A percentile compares a stretch with the other conserved stretches of the same genome.
phyloP scores from a whole-genome alignment of 2,329 filamentous ascomycete genomes.

The Venturiaceae sp. region DNA sequence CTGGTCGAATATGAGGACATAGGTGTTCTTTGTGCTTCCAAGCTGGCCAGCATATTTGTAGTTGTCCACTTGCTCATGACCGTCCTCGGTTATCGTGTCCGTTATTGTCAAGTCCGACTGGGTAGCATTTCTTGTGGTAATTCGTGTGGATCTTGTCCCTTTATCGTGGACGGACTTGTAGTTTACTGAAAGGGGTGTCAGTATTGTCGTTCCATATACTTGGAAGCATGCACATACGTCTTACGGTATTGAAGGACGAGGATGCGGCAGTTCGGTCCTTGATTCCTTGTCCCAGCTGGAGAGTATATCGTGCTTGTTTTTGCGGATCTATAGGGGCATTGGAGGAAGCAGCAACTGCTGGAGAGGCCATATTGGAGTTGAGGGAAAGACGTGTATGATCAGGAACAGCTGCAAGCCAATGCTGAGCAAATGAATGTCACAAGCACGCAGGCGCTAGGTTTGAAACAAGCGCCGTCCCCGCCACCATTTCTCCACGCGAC shows the following conservation, averaged over 20 bases:
- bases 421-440: neutral
- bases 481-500: too few species aligned
- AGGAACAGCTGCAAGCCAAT: too few species aligned
- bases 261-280: slow-evolving; percentile 14
- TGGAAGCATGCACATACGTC: slow-evolving; percentile 17
- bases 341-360: slow-evolving; percentile 20
- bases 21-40: slow-evolving; percentile 22
- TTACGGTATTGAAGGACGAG: slow-evolving; percentile 20
- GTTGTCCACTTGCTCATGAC: slow-evolving; percentile 13
- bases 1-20: slow-evolving; percentile 64
- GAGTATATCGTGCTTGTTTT: slow-evolving; percentile 27
- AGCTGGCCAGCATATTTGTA: slow-evolving; percentile 31
- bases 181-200: slow-evolving; percentile 24
- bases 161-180: slow-evolving; percentile 30
- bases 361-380: slow-evolving; percentile 22
- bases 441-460: too few species aligned
- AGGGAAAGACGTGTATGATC: neutral
- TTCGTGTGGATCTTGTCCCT: slow-evolving; percentile 17
- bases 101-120: slow-evolving; percentile 19
- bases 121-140: slow-evolving; percentile 15
- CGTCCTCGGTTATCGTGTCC: slow-evolving; percentile 14
- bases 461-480: too few species aligned
- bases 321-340: slow-evolving; percentile 20
- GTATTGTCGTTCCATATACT: slow-evolving; percentile 12
- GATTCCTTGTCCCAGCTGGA: slow-evolving; percentile 25